A percentile compares a stretch with the other conserved stretches of the same genome.
Conservation (phyloP, 1,284 basidiomycete species). For the Pyrrhoderma noxium region DNA sequence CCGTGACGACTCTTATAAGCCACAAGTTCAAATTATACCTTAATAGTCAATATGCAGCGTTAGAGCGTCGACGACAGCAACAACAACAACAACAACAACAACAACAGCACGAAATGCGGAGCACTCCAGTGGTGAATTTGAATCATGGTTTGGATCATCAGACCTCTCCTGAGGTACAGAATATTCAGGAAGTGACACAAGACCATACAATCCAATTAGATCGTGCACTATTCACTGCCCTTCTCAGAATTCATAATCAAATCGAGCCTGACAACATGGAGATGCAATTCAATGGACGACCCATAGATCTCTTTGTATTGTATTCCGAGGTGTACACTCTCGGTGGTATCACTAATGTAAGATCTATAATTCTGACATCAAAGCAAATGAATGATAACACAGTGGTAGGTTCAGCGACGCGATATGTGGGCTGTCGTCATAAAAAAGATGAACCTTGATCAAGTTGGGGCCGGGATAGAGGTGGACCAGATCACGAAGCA, state of each 20-base stretch:
- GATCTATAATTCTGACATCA: conserved; percentile 19
- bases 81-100: conserved; percentile 11
- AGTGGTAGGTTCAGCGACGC: conserved; percentile 41
- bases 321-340: conserved; percentile 50
- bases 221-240: conserved; percentile 41
- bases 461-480: conserved; percentile 38
- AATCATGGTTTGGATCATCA: neutral
- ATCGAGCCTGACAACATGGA: neutral
- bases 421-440: conserved; percentile 62
- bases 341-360: conserved; percentile 45
- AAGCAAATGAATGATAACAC: neutral
- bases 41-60: too few relatives aligned
- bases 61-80: neutral
- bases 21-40: too few relatives aligned
- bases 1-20: too few relatives aligned
- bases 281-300: conserved; percentile 1
- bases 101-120: too few relatives aligned
- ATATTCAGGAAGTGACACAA: neutral
- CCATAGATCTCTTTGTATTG: conserved; percentile 51
- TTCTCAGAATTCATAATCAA: conserved; percentile 40
- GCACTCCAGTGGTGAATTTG: neutral
- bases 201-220: conserved; percentile 30
- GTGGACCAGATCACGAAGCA: conserved; percentile 51
- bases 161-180: conserved; percentile 1
- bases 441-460: conserved; percentile 47